Conservation (phyloP, 1,284 basidiomycete species). For the Cystobasidiaceae sp. region DNA sequence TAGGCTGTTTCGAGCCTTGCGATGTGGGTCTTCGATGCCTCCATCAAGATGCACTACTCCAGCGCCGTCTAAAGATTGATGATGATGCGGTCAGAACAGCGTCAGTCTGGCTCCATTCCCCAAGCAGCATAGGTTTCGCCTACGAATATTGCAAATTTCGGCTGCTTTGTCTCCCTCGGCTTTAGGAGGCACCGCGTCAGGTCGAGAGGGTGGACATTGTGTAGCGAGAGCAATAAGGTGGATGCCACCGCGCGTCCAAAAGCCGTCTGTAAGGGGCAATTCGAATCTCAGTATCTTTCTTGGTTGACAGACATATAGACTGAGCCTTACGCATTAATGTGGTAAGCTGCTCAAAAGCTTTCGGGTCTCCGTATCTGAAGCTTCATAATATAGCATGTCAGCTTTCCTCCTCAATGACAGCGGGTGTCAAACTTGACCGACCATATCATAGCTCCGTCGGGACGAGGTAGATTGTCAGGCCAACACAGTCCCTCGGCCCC, state of each 20-base stretch:
- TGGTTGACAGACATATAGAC: background rate
- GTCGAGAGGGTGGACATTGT: slow-evolving; percentile 37
- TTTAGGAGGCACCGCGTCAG: slow-evolving; percentile 11
- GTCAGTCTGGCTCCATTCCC: background rate
- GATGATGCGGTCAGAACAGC: background rate
- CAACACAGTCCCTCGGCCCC: slow-evolving; percentile 38
- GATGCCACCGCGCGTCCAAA: slow-evolving; percentile 43
- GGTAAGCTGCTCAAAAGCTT: slow-evolving; percentile 34
- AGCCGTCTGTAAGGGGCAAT: slow-evolving; percentile 33
- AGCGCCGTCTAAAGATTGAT: slow-evolving; percentile 36
- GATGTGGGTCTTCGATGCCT: slow-evolving; percentile 39
- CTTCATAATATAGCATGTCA: slow-evolving; percentile 13
- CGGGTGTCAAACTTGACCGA: slow-evolving; percentile 17
- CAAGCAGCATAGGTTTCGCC: background rate
- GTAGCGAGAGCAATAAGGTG: slow-evolving; percentile 43
- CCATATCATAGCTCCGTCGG: slow-evolving; percentile 44
- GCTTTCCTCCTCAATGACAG: background rate
- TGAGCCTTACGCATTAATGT: slow-evolving; percentile 36
- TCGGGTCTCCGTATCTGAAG: slow-evolving; percentile 42
- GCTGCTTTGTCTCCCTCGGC: slow-evolving; percentile 39
- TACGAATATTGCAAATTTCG: slow-evolving; percentile 38
- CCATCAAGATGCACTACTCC: slow-evolving; percentile 44
- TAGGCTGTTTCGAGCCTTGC: slow-evolving; percentile 42
- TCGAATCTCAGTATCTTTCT: too few species aligned
- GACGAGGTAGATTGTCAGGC: slow-evolving; percentile 39